Conservation (phyloP, 345 rosid genomes). For the Rhodamnia argentea region DNA sequence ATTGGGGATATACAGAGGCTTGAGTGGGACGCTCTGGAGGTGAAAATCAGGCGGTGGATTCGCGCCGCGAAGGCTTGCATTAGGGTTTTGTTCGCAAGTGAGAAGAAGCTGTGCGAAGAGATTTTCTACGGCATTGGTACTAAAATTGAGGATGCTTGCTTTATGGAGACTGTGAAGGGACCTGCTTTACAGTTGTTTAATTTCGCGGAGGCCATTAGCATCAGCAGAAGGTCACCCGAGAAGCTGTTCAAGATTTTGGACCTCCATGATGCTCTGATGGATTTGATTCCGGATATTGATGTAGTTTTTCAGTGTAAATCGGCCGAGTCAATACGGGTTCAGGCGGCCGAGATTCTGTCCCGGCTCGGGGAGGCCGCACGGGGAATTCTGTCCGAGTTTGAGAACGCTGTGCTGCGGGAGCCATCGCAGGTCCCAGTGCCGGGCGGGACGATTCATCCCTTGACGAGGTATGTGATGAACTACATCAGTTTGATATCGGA, state of each 20-base stretch:
- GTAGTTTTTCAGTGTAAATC: constrained; percentile 56
- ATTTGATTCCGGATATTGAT: constrained; percentile 71
- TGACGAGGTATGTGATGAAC: constrained; percentile 97
- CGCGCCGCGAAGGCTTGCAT: constrained; percentile 75
- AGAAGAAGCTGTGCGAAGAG: constrained; percentile 73
- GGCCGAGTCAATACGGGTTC: constrained; percentile 45
- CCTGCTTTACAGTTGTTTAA: constrained; percentile 69
- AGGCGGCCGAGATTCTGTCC: constrained; percentile 73
- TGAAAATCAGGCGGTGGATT: constrained; percentile 84
- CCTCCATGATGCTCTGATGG: constrained; percentile 66
- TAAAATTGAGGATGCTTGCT: constrained; percentile 59
- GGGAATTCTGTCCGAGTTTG: constrained; percentile 82
- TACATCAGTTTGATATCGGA: constrained; percentile 86
- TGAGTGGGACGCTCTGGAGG: constrained; percentile 64
- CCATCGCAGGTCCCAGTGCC: constrained; percentile 73
- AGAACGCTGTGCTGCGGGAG: constrained; percentile 65
- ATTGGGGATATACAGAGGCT: constrained; percentile 91
- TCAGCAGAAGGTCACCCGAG: constrained; percentile 86
- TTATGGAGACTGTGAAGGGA: constrained; percentile 78
- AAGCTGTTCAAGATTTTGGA: constrained; percentile 87
- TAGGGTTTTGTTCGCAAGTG: constrained; percentile 74
- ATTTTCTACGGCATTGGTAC: constrained; percentile 67
- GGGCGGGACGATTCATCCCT: constrained; percentile 89
- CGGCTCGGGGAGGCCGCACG: constrained; percentile 78
- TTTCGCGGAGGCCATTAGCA: constrained; percentile 87